Evolutionary conservation across 257 asterid genomes (phyloP).

Genomic region (Ajuga chamaepitys): DNA sequence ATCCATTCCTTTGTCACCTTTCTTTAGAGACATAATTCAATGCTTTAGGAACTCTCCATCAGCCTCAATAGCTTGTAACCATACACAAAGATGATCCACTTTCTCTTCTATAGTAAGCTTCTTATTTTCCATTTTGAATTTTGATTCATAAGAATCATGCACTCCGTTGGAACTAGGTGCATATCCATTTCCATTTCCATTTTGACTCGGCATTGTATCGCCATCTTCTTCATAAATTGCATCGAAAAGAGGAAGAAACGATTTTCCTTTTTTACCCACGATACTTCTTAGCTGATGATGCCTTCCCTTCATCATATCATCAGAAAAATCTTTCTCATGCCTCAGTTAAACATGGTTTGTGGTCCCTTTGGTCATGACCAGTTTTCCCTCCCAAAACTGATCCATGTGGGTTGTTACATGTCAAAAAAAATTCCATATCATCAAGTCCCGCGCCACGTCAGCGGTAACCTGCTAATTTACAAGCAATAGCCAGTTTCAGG

Average conservation of each 20-base stretch:
- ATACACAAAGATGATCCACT: constrained; percentile 76
- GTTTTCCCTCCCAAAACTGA: too few relatives aligned
- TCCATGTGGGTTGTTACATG: too few relatives aligned
- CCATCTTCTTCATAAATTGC: constrained; percentile 55
- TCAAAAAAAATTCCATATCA: neutral
- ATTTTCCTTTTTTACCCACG: constrained; percentile 45
- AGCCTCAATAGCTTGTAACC: constrained; percentile 91
- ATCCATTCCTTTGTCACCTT: constrained; percentile 89
- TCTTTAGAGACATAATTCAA: constrained; percentile 74
- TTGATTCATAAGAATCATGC: constrained; percentile 25
- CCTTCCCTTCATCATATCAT: constrained; percentile 39
- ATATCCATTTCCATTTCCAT: constrained; percentile 22
- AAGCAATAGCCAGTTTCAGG: too few relatives aligned
- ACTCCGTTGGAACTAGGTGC: constrained; percentile 40
- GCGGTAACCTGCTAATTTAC: too few relatives aligned
- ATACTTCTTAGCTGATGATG: constrained; percentile 27
- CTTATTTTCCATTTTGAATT: constrained; percentile 37
- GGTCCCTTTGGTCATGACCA: too few relatives aligned
- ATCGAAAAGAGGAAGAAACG: constrained; percentile 86
- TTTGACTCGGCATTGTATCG: constrained; percentile 23
- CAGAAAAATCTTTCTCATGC: constrained; percentile 40
- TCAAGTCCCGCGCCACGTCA: too few relatives aligned
- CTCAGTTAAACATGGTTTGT: constrained; percentile 31
- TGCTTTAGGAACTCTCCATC: constrained; percentile 88
- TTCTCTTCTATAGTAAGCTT: constrained; percentile 68